Base-by-base conservation (phyloP, 306 rosid species). In the Sicyos baderoa region DNA sequence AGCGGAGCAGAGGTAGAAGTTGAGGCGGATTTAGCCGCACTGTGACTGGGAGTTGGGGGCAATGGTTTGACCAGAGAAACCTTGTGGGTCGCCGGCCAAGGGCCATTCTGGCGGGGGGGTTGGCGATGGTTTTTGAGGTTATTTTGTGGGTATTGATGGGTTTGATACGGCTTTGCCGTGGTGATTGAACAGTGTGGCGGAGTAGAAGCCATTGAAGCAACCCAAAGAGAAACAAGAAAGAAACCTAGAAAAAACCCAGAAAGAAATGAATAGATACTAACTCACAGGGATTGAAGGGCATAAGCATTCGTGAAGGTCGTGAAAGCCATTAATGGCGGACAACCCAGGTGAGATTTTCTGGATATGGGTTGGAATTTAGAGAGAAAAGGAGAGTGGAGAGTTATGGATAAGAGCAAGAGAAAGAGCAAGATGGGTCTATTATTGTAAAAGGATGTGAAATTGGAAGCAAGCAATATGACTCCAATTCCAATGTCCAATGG, bases 161-260 rank as follows among this genome's bases (percentile, higher is more conserved):
- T 74, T 13, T 78, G 87, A 77, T 72, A 83, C 0, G 85, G 85
- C 79, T 82, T 80, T 22, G 88, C 59, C 4, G 82, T 51, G 15
- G 87, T 68, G 79, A 76, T 72, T 27, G 96, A 84, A 53, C 89
- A 86, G 74, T 84, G 84, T 0, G 92, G 95, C 7, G 81, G 97
- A 12, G 79, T 87, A 10, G 92, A 87, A 60, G 92, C 92, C 92
- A 87, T 87, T 61, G 42, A 12, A 14, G 2, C 4, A 9, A 15
- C 25, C 66, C 45, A 35, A 3, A 42, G 22, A 47, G 6, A 14
- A 13, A 11, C 18, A 11, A 49, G 13, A 57, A 7, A 58, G 8
- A 7, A 37, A 37, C 4, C 44, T 37, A 37, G 44, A 37, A 37
- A 37, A 37, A 37, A 37, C 9, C 11, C 45, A 35, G 0, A 40